These are phyloP conservation scores for Blastobotrys indianensis DNA, from an alignment of 1,139 yeast genomes.

Conservation along the genomic window DNA sequence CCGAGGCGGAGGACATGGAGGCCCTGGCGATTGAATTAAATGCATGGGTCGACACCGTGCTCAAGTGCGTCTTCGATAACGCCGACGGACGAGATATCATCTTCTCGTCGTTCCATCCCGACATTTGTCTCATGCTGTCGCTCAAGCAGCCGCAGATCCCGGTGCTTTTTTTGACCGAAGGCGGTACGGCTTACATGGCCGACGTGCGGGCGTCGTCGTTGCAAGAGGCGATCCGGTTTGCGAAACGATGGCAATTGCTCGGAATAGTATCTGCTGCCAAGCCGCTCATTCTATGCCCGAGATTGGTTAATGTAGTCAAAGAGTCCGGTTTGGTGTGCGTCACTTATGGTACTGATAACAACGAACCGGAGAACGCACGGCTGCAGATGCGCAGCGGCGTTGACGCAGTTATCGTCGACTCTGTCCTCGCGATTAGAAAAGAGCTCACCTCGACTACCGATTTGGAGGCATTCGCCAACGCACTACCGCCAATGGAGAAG, in stretches of 20 bases:
- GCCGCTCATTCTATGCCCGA: slow-evolving; percentile 79
- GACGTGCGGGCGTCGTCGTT: slow-evolving; percentile 83
- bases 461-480: slow-evolving; percentile 6
- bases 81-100: slow-evolving; percentile 78
- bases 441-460: slow-evolving; percentile 44
- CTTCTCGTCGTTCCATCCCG: slow-evolving; percentile 93
- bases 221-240: slow-evolving; percentile 88
- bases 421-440: slow-evolving; percentile 85
- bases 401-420: slow-evolving; percentile 95
- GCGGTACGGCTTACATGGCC: slow-evolving; percentile 78
- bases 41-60: slow-evolving; percentile 72
- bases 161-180: slow-evolving; percentile 71
- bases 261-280: slow-evolving; percentile 90
- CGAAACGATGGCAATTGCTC: slow-evolving; percentile 83
- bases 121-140: slow-evolving; percentile 76
- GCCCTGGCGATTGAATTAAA: slow-evolving; percentile 79
- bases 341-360: slow-evolving; percentile 81
- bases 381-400: slow-evolving; percentile 91
- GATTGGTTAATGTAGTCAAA: slow-evolving; percentile 83
- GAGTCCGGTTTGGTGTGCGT: slow-evolving; percentile 90
- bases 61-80: slow-evolving; percentile 73
- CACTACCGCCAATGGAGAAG: neutral
- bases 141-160: slow-evolving; percentile 93
- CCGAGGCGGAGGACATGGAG: slow-evolving; percentile 83
- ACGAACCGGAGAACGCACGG: slow-evolving; percentile 77